These are phyloP conservation scores for Penicillium sclerotiorum DNA, from an alignment of 2,329 filamentous ascomycete genomes.

Conservation along the genomic window DNA sequence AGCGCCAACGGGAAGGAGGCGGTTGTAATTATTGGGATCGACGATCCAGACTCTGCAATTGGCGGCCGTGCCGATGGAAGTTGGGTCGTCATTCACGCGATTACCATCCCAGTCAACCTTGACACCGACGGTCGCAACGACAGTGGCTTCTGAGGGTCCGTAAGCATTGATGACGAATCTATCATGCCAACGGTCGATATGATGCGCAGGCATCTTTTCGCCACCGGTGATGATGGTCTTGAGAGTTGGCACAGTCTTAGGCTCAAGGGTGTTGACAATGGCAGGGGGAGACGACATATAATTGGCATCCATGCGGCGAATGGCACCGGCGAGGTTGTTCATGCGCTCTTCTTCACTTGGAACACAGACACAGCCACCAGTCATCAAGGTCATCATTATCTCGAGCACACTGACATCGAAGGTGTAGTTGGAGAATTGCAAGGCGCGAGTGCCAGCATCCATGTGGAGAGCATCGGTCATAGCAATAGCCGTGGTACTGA, in stretches of 20 bases:
- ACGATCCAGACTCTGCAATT: constrained; percentile 44
- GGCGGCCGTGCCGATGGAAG: constrained; percentile 38
- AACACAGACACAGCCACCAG: constrained; percentile 63
- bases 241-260: constrained; percentile 48
- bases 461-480: constrained; percentile 55
- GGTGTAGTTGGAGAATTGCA: constrained; percentile 61
- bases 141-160: constrained; percentile 45
- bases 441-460: constrained; percentile 58
- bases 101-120: constrained; percentile 35
- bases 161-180: constrained; percentile 51
- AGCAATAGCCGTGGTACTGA: constrained; percentile 57
- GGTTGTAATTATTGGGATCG: constrained; percentile 39
- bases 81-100: constrained; percentile 31
- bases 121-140: constrained; percentile 36
- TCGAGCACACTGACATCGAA: constrained; percentile 59
- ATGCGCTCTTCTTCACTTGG: constrained; percentile 55
- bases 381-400: constrained; percentile 57
- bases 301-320: constrained; percentile 55
- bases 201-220: constrained; percentile 46
- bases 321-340: constrained; percentile 54
- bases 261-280: constrained; percentile 54
- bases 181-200: constrained; percentile 49
- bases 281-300: constrained; percentile 62
- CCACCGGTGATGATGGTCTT: constrained; percentile 49
- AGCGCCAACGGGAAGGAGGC: constrained; percentile 47